A percentile compares a stretch with the other conserved stretches of the same genome.
Conservation (phyloP, 139 green algal genomes). For the Asterochloris sp. region DNA sequence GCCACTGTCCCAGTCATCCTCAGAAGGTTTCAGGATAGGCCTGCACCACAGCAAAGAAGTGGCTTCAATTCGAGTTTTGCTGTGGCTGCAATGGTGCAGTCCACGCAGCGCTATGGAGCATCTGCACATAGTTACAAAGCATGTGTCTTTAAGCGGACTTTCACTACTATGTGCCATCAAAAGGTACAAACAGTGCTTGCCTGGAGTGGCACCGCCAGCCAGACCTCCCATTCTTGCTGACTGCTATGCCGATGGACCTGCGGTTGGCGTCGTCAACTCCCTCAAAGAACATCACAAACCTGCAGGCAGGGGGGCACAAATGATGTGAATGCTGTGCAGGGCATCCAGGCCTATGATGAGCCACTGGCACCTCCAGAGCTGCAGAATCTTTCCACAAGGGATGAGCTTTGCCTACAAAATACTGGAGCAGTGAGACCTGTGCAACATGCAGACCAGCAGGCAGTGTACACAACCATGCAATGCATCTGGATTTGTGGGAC, state of each 20-base stretch:
- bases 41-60: neutral
- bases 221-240: conserved; percentile 58
- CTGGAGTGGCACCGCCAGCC: conserved; percentile 52
- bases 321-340: neutral
- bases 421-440: neutral
- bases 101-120: no score
- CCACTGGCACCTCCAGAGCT: neutral
- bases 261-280: conserved; percentile 59
- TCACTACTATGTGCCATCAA: neutral
- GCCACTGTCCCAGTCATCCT: conserved; percentile 69
- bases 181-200: conserved; percentile 21
- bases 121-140: neutral
- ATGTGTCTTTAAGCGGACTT: neutral
- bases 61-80: neutral
- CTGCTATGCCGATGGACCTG: conserved; percentile 74
- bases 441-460: neutral
- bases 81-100: neutral
- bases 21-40: conserved; percentile 23
- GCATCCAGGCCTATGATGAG: neutral
- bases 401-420: neutral
- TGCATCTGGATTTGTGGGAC: neutral
- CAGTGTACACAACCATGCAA: neutral
- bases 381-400: neutral
- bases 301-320: neutral
- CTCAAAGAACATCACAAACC: conserved; percentile 93